Base-by-base conservation (phyloP, 257 asterid species). In the Osmanthus fragrans region DNA sequence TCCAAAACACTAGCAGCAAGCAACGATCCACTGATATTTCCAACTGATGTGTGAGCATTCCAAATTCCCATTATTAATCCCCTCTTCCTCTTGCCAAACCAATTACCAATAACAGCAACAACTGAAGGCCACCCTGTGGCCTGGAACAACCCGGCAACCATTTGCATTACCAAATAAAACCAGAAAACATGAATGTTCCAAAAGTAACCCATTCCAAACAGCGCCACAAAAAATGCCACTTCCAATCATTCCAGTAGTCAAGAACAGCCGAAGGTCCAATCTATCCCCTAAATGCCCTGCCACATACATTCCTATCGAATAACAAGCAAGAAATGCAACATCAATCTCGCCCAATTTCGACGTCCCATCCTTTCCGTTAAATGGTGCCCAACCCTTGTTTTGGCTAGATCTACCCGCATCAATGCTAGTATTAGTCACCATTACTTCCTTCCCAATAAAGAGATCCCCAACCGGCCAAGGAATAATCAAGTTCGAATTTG, bases 51-150 rank as follows among this genome's bases (percentile, higher is more conserved):
- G 78, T 93, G 98, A 71, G 98, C 97, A 84, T 93, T 93, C 98
- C 98, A 93, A 7, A 93, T 83, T 1, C 98, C 98, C 98, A 93
- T 92, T 33, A 93, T 91, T 87, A 93, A 77, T n/a, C 98, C 98
- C 47, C 98, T 90, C 82, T 88, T 91, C 88, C 92, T 87, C 78
- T 88, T 90, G 1, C 95, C 97, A 76, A 92, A 94, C 98, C 98
- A 94, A 77, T 94, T 92, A 2, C 98, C 98, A 10, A 92, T 86
- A 12, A 94, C 97, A 7, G 98, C 98, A 3, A 94, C 98, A 49
- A 94, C 98, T 0, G 96, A 94, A 45, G 98, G 98, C 98, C 98
- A 94, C 0, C 98, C 98, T 0, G 98, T 94, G 54, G 98, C 91
- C 74, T 94, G 97, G 76, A 94, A 93, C 73, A 93, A 71, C 39